Conservation (phyloP, 2,329 filamentous ascomycete species). For the Colletotrichum navitas region DNA sequence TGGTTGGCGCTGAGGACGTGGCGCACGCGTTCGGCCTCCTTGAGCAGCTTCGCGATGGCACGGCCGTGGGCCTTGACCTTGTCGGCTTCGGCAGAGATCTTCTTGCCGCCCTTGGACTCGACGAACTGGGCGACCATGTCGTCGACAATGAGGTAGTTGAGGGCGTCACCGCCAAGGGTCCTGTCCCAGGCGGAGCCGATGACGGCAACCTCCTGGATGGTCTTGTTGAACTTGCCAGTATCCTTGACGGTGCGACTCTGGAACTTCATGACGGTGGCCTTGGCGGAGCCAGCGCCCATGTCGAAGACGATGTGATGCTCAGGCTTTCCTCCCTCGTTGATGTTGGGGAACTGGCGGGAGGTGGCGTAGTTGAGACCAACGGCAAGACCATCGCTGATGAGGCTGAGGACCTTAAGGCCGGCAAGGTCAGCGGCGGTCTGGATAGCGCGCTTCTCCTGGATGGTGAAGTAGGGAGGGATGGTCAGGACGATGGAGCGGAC, state of each 20-base stretch:
- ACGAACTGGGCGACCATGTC: constrained; percentile 88
- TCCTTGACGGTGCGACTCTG: constrained; percentile 93
- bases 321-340: constrained; percentile 85
- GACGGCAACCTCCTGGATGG: constrained; percentile 93
- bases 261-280: constrained; percentile 89
- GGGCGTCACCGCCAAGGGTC: constrained; percentile 87
- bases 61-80: constrained; percentile 82
- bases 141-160: constrained; percentile 90
- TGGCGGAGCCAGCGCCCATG: constrained; percentile 96
- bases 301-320: constrained; percentile 96
- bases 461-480: constrained; percentile 89
- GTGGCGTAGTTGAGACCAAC: constrained; percentile 97
- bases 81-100: constrained; percentile 70
- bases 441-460: constrained; percentile 89
- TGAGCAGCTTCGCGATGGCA: constrained; percentile 89
- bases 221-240: constrained; percentile 94
- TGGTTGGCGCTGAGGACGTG: constrained; percentile 95
- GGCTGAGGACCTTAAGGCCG: constrained; percentile 84
- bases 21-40: constrained; percentile 87
- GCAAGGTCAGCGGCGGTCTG: constrained; percentile 88
- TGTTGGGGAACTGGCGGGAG: constrained; percentile 86
- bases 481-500: constrained; percentile 90
- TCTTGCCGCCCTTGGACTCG: constrained; percentile 76
- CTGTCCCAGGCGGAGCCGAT: constrained; percentile 90
- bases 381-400: constrained; percentile 90